phyloP scores from a whole-genome alignment of 352 stramenopile species.

The Phytopythium kandeliae region DNA sequence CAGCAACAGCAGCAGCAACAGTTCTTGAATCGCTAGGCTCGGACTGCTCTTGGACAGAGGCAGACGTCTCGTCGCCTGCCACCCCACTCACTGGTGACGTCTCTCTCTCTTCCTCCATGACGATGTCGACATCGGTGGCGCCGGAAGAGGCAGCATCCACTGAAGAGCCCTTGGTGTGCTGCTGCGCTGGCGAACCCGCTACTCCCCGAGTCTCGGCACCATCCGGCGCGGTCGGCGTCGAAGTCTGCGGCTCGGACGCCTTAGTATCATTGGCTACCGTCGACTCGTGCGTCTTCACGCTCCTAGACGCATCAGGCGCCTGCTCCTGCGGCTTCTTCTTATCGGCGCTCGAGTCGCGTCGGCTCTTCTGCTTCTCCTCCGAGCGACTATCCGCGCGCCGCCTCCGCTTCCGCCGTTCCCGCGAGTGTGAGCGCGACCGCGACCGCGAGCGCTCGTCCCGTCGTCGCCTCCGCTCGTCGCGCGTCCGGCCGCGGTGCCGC shows the following conservation, averaged over 20 bases:
- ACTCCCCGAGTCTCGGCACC: background rate
- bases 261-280: background rate
- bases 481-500: background rate
- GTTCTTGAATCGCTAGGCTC: background rate
- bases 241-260: background rate
- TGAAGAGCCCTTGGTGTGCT: background rate
- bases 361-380: background rate
- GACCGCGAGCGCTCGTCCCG: conserved; percentile 3
- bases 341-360: background rate
- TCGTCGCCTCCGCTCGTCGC: background rate
- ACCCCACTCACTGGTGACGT: background rate
- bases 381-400: background rate
- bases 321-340: background rate
- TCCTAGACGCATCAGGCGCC: background rate
- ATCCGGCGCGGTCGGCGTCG: background rate
- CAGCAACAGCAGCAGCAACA: no score
- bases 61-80: background rate
- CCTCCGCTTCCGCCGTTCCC: background rate
- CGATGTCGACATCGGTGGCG: background rate
- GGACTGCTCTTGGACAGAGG: background rate
- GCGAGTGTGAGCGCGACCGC: no score
- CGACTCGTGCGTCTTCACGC: background rate
- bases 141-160: background rate
- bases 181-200: background rate
- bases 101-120: conserved; percentile 1